Evolutionary conservation across 106 monocot genomes (phyloP).

Genomic region (Allium cepa): DNA sequence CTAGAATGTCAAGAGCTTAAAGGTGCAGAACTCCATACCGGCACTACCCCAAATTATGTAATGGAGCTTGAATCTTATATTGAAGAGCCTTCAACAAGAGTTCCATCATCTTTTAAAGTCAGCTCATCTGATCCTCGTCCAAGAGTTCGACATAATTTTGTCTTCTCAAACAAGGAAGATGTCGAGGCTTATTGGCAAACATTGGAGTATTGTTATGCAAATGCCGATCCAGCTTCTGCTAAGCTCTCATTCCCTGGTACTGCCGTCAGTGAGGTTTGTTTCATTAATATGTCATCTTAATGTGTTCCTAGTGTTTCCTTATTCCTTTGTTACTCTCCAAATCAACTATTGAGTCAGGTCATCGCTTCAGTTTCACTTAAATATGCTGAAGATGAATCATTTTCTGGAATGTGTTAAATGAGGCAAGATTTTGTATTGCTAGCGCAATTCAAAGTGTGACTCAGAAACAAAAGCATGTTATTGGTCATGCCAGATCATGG

Average conservation of each 20-base stretch:
- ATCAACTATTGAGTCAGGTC: no score
- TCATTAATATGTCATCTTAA: neutral
- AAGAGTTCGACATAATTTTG: slow-evolving; percentile 67
- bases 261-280: slow-evolving; percentile 67
- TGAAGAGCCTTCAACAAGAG: slow-evolving; percentile 61
- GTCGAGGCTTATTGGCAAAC: slow-evolving; percentile 88
- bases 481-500: no score
- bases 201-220: slow-evolving; percentile 75
- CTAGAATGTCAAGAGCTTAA: slow-evolving; percentile 27
- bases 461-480: no score
- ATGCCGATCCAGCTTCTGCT: slow-evolving; percentile 35
- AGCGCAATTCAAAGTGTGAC: no score
- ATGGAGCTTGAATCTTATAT: slow-evolving; percentile 82
- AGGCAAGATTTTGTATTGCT: no score
- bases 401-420: no score
- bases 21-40: slow-evolving; percentile 19
- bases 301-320: no score
- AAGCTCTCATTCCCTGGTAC: slow-evolving; percentile 76
- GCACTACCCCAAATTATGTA: slow-evolving; percentile 42
- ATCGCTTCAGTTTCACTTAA: no score
- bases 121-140: slow-evolving; percentile 19
- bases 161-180: slow-evolving; percentile 40
- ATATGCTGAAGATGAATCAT: no score
- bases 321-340: no score
- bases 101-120: slow-evolving; percentile 28